Evolutionary conservation across 352 stramenopile genomes (phyloP).

Genomic region (Vaucheria bursata): DNA sequence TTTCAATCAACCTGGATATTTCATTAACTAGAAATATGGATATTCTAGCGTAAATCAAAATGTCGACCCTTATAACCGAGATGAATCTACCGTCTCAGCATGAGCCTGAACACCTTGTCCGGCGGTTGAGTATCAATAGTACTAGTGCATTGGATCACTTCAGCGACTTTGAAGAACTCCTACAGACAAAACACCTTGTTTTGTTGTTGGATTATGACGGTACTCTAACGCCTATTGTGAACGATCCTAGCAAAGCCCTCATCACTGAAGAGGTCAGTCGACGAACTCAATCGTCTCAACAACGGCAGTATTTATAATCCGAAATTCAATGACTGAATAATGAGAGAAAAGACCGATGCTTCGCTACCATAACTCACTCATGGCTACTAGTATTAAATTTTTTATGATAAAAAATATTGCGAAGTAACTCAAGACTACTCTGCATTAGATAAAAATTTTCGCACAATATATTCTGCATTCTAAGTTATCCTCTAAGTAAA

Average conservation of each 20-base stretch:
- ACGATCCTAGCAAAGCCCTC: slow-evolving; percentile 63
- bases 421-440: too few relatives aligned
- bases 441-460: too few relatives aligned
- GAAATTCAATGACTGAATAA: neutral
- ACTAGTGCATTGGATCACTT: neutral
- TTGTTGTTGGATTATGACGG: slow-evolving; percentile 52
- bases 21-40: too few relatives aligned
- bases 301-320: neutral
- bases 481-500: too few relatives aligned
- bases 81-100: too few relatives aligned
- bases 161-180: neutral
- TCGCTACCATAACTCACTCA: neutral
- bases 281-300: neutral
- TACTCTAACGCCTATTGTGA: slow-evolving; percentile 76
- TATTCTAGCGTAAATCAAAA: too few relatives aligned
- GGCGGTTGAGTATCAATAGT: neutral
- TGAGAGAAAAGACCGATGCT: neutral
- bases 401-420: too few relatives aligned
- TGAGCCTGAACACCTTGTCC: too few relatives aligned
- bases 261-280: slow-evolving; percentile 53
- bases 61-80: too few relatives aligned
- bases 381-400: too few relatives aligned
- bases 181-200: slow-evolving; percentile 12
- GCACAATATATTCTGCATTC: too few relatives aligned
- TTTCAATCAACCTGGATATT: too few relatives aligned